Percentiles rank a stretch among this genome's conserved stretches.
phyloP scores from a whole-genome alignment of 306 rosid species.

The Quercus rubra region DNA sequence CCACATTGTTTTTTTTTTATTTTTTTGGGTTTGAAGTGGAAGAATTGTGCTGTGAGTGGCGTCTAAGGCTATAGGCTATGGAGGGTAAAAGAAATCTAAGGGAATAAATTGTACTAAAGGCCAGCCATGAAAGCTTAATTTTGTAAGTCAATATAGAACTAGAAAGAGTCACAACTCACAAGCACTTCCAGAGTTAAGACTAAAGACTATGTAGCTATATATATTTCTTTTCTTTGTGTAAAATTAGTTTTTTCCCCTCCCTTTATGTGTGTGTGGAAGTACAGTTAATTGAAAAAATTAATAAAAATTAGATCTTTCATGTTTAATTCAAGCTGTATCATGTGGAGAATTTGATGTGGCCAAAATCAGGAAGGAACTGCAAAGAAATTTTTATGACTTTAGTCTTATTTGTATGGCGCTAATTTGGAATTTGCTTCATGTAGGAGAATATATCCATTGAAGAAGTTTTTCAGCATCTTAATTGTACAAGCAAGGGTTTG shows the following conservation, averaged over 20 bases:
- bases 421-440: slow-evolving; percentile 31
- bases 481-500: slow-evolving; percentile 44
- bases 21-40: not conserved
- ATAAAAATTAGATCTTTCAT: not conserved
- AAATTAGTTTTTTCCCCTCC: no score
- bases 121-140: slow-evolving; percentile 7
- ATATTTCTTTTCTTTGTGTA: no score
- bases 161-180: not conserved
- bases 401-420: not conserved
- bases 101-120: slow-evolving; percentile 26
- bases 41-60: not conserved
- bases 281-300: not conserved
- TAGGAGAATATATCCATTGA: slow-evolving; percentile 62
- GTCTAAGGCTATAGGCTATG: not conserved
- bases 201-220: no score
- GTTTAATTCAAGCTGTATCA: not conserved
- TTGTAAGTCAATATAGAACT: not conserved
- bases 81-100: slow-evolving; percentile 19
- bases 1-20: not conserved
- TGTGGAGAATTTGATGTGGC: not conserved
- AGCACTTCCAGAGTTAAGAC: no score
- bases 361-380: not conserved
- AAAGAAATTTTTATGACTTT: not conserved
- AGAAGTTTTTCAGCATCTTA: slow-evolving; percentile 65
- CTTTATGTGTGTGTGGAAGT: not conserved